These are phyloP conservation scores for Apiospora malaysiana DNA, from an alignment of 2,329 filamentous ascomycete species.

Conservation along the genomic window DNA sequence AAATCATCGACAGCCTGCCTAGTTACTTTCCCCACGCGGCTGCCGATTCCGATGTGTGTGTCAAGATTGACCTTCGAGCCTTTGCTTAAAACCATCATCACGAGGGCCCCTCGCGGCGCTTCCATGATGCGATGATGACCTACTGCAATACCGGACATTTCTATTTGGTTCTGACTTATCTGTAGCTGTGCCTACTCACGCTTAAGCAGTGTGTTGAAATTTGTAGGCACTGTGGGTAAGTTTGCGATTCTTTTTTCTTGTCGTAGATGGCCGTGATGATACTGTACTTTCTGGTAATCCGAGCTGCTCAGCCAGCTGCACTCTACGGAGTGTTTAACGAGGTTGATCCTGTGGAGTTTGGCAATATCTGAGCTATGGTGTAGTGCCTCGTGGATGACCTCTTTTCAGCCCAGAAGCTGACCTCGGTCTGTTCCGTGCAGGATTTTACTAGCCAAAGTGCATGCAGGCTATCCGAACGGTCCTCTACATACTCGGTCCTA, in stretches of 20 bases:
- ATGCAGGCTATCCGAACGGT: no score
- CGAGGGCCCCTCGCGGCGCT: slow-evolving; percentile 65
- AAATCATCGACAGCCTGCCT: slow-evolving; percentile 49
- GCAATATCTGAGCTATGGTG: slow-evolving; percentile 20
- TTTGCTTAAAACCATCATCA: slow-evolving; percentile 73
- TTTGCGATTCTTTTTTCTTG: not conserved
- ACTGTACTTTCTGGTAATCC: slow-evolving; percentile 39
- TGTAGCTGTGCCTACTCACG: not conserved
- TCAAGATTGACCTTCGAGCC: slow-evolving; percentile 61
- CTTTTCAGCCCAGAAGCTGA: not conserved
- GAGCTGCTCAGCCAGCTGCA: slow-evolving; percentile 37
- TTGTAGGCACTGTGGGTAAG: not conserved
- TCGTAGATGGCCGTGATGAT: slow-evolving; percentile 34
- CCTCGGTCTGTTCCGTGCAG: not conserved
- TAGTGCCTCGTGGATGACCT: not conserved
- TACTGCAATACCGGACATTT: slow-evolving; percentile 66
- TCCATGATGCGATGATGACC: slow-evolving; percentile 73
- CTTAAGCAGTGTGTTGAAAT: not conserved
- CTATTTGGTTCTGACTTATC: slow-evolving; percentile 21
- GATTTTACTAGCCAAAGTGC: not conserved
- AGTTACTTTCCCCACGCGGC: slow-evolving; percentile 43
- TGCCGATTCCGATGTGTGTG: slow-evolving; percentile 61
- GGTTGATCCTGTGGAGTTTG: slow-evolving; percentile 22
- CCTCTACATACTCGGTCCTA: no score
- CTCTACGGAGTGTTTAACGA: not conserved